Evolutionary conservation across 305 asterid genomes (phyloP), one percentile per base, ranked within the genome.

Genomic region (Fraxinus sp.): DNA sequence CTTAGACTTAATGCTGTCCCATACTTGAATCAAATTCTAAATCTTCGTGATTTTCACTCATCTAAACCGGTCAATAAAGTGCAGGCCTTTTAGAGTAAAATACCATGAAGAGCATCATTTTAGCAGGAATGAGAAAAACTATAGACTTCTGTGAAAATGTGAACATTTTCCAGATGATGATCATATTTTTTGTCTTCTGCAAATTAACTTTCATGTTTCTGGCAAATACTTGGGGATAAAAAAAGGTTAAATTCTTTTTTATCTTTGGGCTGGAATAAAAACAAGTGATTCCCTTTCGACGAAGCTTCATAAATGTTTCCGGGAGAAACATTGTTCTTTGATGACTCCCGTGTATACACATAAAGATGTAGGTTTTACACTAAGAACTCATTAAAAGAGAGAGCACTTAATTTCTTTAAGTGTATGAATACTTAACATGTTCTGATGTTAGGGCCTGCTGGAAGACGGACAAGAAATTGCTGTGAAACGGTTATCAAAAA

Each of bases 401-500:
- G 22, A 16, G 8, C 64, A n/a, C 64, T 52, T 52, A 52, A 52
- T 52, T 52, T 52, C 64, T 52, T 1, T 52, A 16, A 52, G 22
- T n/a, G 64, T 52, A 52, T 74, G 13, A 74, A 22, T 74, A 37
- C 18, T 46, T 18, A 10, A 13, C n/a, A 52, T 10, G 28, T 59
- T 78, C 41, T 55, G 49, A 32, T 5, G 9, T 78, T 18, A 87
- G 89, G 89, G 89, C 3, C 9, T 82, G 44, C 44, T 87, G 44
- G 85, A 82, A 64, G 84, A 32, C 9, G 88, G 87, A 18, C 86
- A 79, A 79, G 87, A 83, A 81, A 62, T 87, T 46, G 88, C 90
- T 3, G 88, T 87, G 77, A 87, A 85, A 81, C 81, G 83, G 11
- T 83, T 87, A 0, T 85, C 90, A 33, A 55, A 81, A 75, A 73